phyloP scores from a whole-genome alignment of 2,329 filamentous ascomycete genomes.

The Colletotrichum coccodes region DNA sequence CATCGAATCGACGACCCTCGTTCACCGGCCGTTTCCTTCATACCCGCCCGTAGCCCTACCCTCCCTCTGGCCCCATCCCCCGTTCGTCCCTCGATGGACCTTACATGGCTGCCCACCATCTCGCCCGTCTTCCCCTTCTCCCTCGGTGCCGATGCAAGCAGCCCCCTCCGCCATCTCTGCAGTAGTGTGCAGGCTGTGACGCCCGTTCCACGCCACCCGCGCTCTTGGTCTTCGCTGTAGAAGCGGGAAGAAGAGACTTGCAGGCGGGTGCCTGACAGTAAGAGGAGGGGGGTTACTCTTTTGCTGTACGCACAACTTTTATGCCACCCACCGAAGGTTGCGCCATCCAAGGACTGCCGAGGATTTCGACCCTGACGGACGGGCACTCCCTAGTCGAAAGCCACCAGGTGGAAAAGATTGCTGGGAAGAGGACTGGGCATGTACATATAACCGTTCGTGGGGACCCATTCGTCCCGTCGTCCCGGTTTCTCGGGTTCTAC shows the following conservation, averaged over 20 bases:
- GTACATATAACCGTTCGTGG: conserved; percentile 24
- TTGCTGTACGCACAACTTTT: background rate
- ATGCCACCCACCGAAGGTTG: background rate
- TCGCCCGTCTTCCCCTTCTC: background rate
- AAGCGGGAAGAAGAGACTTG: background rate
- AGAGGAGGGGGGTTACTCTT: background rate
- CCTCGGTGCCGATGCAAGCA: background rate
- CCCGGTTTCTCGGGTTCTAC: background rate
- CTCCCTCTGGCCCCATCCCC: background rate
- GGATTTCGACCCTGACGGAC: background rate
- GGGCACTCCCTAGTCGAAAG: background rate
- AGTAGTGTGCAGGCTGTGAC: conserved; percentile 17
- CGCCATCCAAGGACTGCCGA: background rate
- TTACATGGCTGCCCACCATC: background rate
- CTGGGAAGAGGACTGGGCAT: background rate
- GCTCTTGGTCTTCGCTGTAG: background rate
- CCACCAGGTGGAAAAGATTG: background rate
- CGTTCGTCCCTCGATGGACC: background rate
- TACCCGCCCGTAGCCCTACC: background rate
- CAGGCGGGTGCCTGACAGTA: conserved; percentile 12
- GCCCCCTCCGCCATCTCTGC: background rate
- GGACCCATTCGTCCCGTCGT: background rate
- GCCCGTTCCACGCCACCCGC: conserved; percentile 4
- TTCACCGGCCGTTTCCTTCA: background rate
- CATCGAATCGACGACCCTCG: background rate